Evolutionary conservation across 106 monocot genomes (phyloP).

Genomic region (Phalaenopsis equestris): DNA sequence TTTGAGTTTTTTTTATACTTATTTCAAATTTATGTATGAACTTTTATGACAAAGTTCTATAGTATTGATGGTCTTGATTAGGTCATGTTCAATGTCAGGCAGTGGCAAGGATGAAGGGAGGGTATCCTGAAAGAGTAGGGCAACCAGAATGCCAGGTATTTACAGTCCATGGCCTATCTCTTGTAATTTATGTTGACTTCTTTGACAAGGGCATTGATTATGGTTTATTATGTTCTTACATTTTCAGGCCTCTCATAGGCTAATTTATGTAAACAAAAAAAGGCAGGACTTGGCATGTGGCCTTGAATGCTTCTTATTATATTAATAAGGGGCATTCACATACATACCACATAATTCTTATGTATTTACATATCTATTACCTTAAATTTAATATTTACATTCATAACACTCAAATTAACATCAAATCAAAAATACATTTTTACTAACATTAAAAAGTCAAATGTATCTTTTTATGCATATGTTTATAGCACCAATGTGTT

Average conservation of each 20-base stretch:
- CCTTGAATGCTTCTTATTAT: background rate
- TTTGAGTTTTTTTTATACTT: background rate
- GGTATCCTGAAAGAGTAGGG: constrained; percentile 57
- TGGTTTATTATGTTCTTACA: background rate
- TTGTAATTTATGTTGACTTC: background rate
- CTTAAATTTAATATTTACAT: too few species aligned
- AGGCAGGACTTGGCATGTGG: background rate
- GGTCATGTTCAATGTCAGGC: constrained; percentile 25
- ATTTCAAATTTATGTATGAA: background rate
- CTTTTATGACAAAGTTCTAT: constrained; percentile 9
- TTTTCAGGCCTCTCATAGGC: background rate
- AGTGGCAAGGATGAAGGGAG: constrained; percentile 36
- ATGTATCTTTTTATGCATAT: too few species aligned
- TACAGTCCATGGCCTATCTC: background rate
- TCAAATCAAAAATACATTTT: too few species aligned
- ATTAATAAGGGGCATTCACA: background rate
- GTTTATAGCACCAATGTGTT: too few species aligned
- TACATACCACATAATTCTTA: too few species aligned
- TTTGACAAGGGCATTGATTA: background rate
- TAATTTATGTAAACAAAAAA: background rate
- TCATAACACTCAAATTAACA: too few species aligned
- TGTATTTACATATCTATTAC: too few species aligned
- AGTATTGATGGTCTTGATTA: constrained; percentile 6
- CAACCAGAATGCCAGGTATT: constrained; percentile 64
- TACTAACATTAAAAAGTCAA: too few species aligned